Base-by-base conservation (phyloP, 345 rosid genomes). In the Excoecaria cochinchinensis region DNA sequence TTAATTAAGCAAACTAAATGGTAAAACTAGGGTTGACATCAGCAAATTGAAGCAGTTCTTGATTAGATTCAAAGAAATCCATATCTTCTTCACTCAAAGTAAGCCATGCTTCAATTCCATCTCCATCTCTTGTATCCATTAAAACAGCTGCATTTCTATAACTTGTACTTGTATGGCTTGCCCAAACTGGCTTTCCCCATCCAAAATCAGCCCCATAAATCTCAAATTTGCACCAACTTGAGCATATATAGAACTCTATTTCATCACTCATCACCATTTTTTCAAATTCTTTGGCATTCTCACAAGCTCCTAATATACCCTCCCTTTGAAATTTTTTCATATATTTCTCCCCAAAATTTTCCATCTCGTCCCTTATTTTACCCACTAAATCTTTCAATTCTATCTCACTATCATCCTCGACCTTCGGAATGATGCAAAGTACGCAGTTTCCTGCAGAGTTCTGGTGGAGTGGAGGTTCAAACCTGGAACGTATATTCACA, bases 141-240 rank as follows among this genome's bases (percentile, higher is more conserved):
- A 71, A 44, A 62, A 55, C 13, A 11, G 51, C 39, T 2, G 44
- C 36, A 64, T 77, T 77, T 9, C 40, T 44, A 2, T 71, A 6
- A 19, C 2, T 3, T 6, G 10, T 13, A 5, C 38, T n/a, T 1
- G 63, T 17, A 39, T 0, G 13, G 11, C 75, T 44, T 5, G 71
- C 11, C 80, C 80, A 77, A 4, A 53, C 19, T 3, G 75, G 80
- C n/a, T 17, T 70, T 71, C 80, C 71, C 69, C 69, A 70, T 53
- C 80, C 80, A 31, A 77, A 64, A 64, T 71, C 75, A 53, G 66
- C 75, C 17, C 24, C 67, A 55, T 71, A 71, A 0, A 63, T 8
- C 0, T 56, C 70, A 53, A 39, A 71, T 14, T 19, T 63, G 31
- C 80, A 77, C 71, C 80, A 77, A 9, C 75, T 77, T 38, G 66